Conservation (phyloP, 176 grass and related monocot genomes). For the Typha latifolia region DNA sequence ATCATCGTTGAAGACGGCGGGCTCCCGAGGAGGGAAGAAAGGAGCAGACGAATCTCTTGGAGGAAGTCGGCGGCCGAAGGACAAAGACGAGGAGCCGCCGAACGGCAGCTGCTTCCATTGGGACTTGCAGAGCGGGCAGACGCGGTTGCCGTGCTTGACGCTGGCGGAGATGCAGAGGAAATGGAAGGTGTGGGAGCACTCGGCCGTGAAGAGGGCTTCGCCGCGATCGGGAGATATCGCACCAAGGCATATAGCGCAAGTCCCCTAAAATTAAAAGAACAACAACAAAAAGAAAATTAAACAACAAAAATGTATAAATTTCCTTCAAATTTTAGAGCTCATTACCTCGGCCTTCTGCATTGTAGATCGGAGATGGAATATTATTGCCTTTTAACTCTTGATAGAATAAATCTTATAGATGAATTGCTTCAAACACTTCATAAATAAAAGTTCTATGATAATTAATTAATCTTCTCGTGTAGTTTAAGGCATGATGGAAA, state of each 20-base stretch:
- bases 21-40: slow-evolving; percentile 3
- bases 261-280: slow-evolving; percentile 12
- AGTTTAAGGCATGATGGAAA: too few relatives aligned
- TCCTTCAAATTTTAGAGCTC: too few relatives aligned
- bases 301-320: too few relatives aligned
- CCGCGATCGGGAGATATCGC: slow-evolving; percentile 21
- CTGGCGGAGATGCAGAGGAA: slow-evolving; percentile 55
- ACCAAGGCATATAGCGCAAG: slow-evolving; percentile 51
- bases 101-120: slow-evolving; percentile 45
- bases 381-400: too few relatives aligned
- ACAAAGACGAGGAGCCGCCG: neutral
- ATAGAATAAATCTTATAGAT: too few relatives aligned
- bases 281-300: too few relatives aligned
- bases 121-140: slow-evolving; percentile 69
- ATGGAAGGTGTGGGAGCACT: slow-evolving; percentile 70
- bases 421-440: too few relatives aligned
- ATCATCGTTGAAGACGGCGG: slow-evolving; percentile 15
- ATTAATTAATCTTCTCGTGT: too few relatives aligned
- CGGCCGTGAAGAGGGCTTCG: slow-evolving; percentile 53
- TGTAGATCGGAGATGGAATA: too few relatives aligned
- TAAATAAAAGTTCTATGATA: too few relatives aligned
- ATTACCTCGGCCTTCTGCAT: too few relatives aligned
- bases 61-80: neutral
- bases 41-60: neutral
- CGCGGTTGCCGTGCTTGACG: slow-evolving; percentile 38